Evolutionary conservation across 2,329 filamentous ascomycete genomes (phyloP), one percentile per base, ranked within the genome.

Genomic region (Neonectria faginata): DNA sequence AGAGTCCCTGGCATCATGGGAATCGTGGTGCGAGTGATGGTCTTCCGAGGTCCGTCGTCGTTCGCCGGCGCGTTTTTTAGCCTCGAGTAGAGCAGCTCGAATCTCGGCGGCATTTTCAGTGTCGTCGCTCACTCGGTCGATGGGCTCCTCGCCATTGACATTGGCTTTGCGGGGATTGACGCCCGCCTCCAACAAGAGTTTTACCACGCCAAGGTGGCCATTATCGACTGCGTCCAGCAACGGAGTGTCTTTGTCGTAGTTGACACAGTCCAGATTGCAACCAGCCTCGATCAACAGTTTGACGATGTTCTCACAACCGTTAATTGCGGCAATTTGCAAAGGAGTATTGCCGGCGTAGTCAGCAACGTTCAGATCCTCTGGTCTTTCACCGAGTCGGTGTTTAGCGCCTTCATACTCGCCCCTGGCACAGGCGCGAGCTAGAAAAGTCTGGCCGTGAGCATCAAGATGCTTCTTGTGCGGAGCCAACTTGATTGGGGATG

Each of bases 321-420:
- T 91, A 62, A 99, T 85, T 33, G 94, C 90, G 36, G 96, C 95
- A 69, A 97, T 96, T 78, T 99, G 96, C 36, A 99, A 84, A 25
- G 96, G 96, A 1, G 95, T 97, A 74, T 98, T 98, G n/a, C 93
- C 93, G 14, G 96, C 96, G 76, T 97, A 97, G 75, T 99, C 96
- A 25, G 92, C 89, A 62, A 94, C 87, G 71, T 99, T 92, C 58
- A 98, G 79, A 78, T 98, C 94, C 67, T 97, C 92, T 0, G 93
- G 94, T 20, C 94, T 88, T 75, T 97, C 92, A 9, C 86, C 83
- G 33, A 94, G 86, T 67, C 92, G 88, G 71, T 88, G 86, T 76
- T 92, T 94, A 16, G 93, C 94, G 10, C 85, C 84, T 2, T 95
- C 92, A 60, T 96, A 87, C 75, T 97, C 93, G 55, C 94, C 93